Base-by-base conservation (phyloP, 257 asterid genomes). In the Paulownia fortunei region DNA sequence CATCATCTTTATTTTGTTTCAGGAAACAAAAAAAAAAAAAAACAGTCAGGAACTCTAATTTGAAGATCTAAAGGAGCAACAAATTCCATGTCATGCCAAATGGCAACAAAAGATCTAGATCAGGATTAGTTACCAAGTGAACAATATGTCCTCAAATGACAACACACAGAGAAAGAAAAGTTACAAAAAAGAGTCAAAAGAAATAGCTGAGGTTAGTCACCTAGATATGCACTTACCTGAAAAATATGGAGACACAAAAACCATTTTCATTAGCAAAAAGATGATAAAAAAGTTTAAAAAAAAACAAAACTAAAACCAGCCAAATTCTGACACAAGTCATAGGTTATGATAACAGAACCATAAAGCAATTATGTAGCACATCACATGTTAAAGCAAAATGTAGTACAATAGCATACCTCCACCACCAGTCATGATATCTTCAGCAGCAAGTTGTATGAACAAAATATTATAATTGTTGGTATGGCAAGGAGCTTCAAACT, bases 361-460 rank as follows among this genome's bases (percentile, higher is more conserved):
- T 61, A 65, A 23, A 46, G 61, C 69, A 49, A 21, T 27, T 13
- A n/a, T 11, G 19, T 61, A 27, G 56, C 18, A 60, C 23, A 42
- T 46, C 16, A 11, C 75, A 34, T 11, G 19, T 13, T 77, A 2
- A 27, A 65, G 32, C 12, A 10, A 21, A 74, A 70, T 62, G 18
- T 41, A 77, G 76, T 42, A 72, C 37, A 6, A n/a, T 36, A 59
- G 62, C 86, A 77, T 88, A 92, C 98, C 98, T 93, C 98, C 98
- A 92, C 98, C 98, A 92, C 98, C 98, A 92, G 80, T 91, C 92
- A 79, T 93, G 98, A 74, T n/a, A n/a, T 92, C 98, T 87, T 93
- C 98, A 49, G 98, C 98, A 74, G 97, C 98, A 67, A 93, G 97
- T 69, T 93, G 98, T n/a, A 93, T 89, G 80, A 88, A 93, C 62